Conservation (phyloP, 495 filamentous ascomycete species). For the Podospora appendiculata region DNA sequence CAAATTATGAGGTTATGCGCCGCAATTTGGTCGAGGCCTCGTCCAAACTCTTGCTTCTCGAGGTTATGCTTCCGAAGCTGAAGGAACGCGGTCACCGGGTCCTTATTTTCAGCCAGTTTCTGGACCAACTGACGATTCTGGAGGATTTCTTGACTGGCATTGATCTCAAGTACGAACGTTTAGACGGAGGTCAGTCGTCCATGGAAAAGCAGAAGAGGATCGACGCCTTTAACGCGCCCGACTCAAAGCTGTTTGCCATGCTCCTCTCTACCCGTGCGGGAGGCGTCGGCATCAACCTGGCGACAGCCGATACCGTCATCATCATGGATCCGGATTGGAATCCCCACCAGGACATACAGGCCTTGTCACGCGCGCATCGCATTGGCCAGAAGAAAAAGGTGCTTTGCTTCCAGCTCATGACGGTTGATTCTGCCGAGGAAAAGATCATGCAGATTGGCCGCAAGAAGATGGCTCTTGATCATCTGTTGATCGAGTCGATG, state of each 20-base stretch:
- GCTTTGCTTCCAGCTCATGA: slow-evolving; percentile 88
- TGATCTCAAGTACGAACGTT: slow-evolving; percentile 61
- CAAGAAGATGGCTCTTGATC: slow-evolving; percentile 90
- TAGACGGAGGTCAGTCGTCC: slow-evolving; percentile 75
- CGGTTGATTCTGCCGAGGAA: slow-evolving; percentile 81
- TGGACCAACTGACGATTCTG: slow-evolving; percentile 78
- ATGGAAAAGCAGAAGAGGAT: slow-evolving; percentile 90
- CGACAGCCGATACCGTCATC: slow-evolving; percentile 95
- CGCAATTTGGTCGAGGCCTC: slow-evolving; percentile 86
- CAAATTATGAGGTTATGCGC: slow-evolving; percentile 45
- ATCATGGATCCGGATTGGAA: slow-evolving; percentile 99
- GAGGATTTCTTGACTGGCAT: slow-evolving; percentile 83
- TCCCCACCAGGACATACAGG: slow-evolving; percentile 95
- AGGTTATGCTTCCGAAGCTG: slow-evolving; percentile 85
- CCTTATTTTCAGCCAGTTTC: slow-evolving; percentile 92
- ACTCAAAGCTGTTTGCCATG: slow-evolving; percentile 80
- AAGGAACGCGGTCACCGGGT: slow-evolving; percentile 84
- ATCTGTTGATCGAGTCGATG: slow-evolving; percentile 87
- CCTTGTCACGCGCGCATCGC: slow-evolving; percentile 84
- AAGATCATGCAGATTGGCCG: slow-evolving; percentile 94
- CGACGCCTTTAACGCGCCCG: slow-evolving; percentile 82
- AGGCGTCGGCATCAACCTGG: slow-evolving; percentile 95
- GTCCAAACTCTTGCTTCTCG: slow-evolving; percentile 78
- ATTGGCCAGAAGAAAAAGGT: slow-evolving; percentile 97
- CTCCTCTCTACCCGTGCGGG: slow-evolving; percentile 89